Percentiles rank a stretch among this genome's conserved stretches.
These are phyloP conservation scores for Stephania yunnanensis DNA, from an alignment of 164 flowering plant species.

Conservation along the genomic window DNA sequence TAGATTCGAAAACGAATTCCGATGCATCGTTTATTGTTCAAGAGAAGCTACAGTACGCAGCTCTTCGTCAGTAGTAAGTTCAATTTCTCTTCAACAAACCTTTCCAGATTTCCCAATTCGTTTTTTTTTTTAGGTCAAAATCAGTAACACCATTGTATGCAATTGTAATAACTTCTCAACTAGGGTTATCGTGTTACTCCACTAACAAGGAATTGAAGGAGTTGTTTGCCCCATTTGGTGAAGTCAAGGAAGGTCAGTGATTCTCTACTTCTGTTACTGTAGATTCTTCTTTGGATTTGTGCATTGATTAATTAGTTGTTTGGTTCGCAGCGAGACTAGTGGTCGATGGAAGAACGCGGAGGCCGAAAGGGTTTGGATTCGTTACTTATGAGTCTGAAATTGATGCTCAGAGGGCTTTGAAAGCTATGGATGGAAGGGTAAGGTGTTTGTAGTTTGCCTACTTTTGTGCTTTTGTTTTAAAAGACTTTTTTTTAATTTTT, in stretches of 20 bases:
- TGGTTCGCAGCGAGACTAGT: slow-evolving; percentile 49
- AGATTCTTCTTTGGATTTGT: background rate
- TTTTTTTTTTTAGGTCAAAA: background rate
- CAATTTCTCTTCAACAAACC: background rate
- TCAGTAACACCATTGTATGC: background rate
- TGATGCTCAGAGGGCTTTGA: slow-evolving; percentile 63
- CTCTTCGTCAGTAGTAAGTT: slow-evolving; percentile 16
- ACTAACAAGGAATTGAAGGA: slow-evolving; percentile 34
- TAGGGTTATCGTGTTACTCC: slow-evolving; percentile 64
- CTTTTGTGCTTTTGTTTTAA: background rate
- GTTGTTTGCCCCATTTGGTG: slow-evolving; percentile 61
- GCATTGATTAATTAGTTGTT: background rate
- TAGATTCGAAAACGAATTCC: background rate
- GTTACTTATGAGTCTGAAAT: slow-evolving; percentile 48
- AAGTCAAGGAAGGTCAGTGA: slow-evolving; percentile 48
- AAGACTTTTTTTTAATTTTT: too few species aligned
- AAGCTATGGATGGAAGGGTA: slow-evolving; percentile 76
- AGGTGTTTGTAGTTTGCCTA: background rate
- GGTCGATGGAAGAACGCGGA: slow-evolving; percentile 40
- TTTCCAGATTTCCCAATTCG: background rate
- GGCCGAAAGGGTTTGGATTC: slow-evolving; percentile 85
- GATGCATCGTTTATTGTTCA: background rate
- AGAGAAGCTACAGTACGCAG: slow-evolving; percentile 10
- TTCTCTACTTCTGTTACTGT: background rate
- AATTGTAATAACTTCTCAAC: background rate